These are phyloP conservation scores for Haberlea rhodopensis DNA, from an alignment of 257 asterid species.

Conservation along the genomic window DNA sequence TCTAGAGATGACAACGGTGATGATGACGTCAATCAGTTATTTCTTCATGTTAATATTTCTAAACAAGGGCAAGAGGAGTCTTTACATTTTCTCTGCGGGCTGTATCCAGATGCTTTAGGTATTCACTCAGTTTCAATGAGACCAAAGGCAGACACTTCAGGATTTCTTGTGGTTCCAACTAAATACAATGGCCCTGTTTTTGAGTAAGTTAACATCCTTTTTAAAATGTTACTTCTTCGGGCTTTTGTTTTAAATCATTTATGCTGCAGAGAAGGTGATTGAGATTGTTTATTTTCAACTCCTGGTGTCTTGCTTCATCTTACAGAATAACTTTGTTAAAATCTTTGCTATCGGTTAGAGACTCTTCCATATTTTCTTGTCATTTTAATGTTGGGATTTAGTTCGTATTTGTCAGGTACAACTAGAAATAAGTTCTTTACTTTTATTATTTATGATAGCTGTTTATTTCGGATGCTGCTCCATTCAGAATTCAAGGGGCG, in stretches of 20 bases:
- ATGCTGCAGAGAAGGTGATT: slow-evolving; percentile 17
- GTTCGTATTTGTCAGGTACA: too few relatives aligned
- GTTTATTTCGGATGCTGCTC: too few relatives aligned
- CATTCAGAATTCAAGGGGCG: too few relatives aligned
- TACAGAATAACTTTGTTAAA: too few relatives aligned
- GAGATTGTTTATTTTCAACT: not conserved
- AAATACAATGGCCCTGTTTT: slow-evolving; percentile 75
- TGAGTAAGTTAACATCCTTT: slow-evolving; percentile 58
- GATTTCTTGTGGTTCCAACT: slow-evolving; percentile 45
- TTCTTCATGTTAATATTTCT: slow-evolving; percentile 75
- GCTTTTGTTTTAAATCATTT: not conserved
- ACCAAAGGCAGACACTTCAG: slow-evolving; percentile 57
- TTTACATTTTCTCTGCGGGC: slow-evolving; percentile 83
- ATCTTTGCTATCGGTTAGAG: too few relatives aligned
- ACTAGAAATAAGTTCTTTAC: too few relatives aligned
- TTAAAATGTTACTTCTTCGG: not conserved
- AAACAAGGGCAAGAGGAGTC: slow-evolving; percentile 67
- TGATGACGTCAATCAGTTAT: slow-evolving; percentile 62
- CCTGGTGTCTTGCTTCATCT: too few relatives aligned
- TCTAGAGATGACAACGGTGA: slow-evolving; percentile 45
- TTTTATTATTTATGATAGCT: too few relatives aligned
- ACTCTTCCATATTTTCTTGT: too few relatives aligned
- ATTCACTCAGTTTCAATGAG: slow-evolving; percentile 80
- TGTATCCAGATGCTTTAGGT: slow-evolving; percentile 95
- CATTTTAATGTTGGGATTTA: too few relatives aligned